phyloP scores from a whole-genome alignment of 768 basidiomycete genomes.

The Clitopilus passeckerianus region DNA sequence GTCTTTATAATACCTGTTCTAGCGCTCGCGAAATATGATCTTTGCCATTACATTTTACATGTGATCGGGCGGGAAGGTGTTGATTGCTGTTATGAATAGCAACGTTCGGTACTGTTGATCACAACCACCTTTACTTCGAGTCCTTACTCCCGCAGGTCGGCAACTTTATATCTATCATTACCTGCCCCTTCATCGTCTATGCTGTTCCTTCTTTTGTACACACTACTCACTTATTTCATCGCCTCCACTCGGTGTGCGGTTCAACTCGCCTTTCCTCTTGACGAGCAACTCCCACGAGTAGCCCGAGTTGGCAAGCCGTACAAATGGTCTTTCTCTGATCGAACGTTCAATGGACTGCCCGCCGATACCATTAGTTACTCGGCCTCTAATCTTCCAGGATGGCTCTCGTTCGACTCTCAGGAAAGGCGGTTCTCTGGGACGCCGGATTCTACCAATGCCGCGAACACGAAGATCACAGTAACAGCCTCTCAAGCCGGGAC shows the following conservation, averaged over 20 bases:
- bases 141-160: background rate
- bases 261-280: constrained; percentile 51
- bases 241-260: constrained; percentile 23
- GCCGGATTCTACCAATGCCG: constrained; percentile 60
- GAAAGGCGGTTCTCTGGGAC: constrained; percentile 64
- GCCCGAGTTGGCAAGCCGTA: constrained; percentile 64
- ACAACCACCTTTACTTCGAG: constrained; percentile 27
- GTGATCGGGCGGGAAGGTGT: constrained; percentile 7
- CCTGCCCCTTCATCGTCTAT: constrained; percentile 23
- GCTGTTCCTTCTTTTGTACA: constrained; percentile 54
- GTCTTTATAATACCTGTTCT: background rate
- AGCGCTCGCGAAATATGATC: constrained; percentile 1
- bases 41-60: too few relatives aligned
- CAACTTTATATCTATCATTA: constrained; percentile 11
- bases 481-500: constrained; percentile 51
- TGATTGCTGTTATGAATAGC: constrained; percentile 56
- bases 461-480: constrained; percentile 54
- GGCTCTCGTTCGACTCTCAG: constrained; percentile 69
- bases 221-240: constrained; percentile 25
- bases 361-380: constrained; percentile 43
- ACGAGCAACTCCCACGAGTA: constrained; percentile 72
- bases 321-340: constrained; percentile 61
- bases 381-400: constrained; percentile 56
- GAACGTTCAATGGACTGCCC: constrained; percentile 54
- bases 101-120: constrained; percentile 29